Evolutionary conservation across 75 land plant species (phyloP), one percentile per base, ranked within the genome.

Genomic region (Selaginella tamariscina): DNA sequence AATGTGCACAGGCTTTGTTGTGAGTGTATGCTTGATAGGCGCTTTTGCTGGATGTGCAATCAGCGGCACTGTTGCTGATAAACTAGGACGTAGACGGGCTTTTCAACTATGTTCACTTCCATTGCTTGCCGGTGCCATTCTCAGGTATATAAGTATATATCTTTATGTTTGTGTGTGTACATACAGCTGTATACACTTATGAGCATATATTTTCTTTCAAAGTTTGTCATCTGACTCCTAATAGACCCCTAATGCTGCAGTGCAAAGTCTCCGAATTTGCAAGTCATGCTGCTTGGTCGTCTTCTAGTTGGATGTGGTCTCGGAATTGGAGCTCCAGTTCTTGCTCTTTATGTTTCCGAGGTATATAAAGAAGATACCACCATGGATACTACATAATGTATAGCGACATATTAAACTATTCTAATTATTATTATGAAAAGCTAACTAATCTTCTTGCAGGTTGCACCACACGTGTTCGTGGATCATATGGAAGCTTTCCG

Each of bases 301-400:
- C 81, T 92, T 31, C 63, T 92, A 55, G 97, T 88, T 71, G 97
- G 97, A 67, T 56, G 73, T 18, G 97, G 95, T 18, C 74, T 92
- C 75, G 97, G 97, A 13, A 2, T 88, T 18, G 89, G 87, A 8
- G 90, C 84, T 29, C 81, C 97, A 22, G 95, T 87, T 22, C 78
- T 84, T 27, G 74, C 97, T 55, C 85, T 92, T 54, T 92, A 92
- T 82, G 81, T 92, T 55, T 74, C 97, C 56, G 97, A 92, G 95
- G 97, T 88, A 82, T 23, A 62, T 54, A 1, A 39, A 1, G n/a
- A n/a, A n/a, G n/a, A n/a, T n/a, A n/a, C n/a, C n/a, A n/a, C n/a
- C n/a, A n/a, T n/a, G n/a, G n/a, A n/a, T n/a, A n/a, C 18, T 32
- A n/a, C n/a, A n/a, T n/a, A n/a, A n/a, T n/a, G 18, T 11, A 20